Base-by-base conservation (phyloP, 805 yeast genomes). In the Metschnikowia continentalis region DNA sequence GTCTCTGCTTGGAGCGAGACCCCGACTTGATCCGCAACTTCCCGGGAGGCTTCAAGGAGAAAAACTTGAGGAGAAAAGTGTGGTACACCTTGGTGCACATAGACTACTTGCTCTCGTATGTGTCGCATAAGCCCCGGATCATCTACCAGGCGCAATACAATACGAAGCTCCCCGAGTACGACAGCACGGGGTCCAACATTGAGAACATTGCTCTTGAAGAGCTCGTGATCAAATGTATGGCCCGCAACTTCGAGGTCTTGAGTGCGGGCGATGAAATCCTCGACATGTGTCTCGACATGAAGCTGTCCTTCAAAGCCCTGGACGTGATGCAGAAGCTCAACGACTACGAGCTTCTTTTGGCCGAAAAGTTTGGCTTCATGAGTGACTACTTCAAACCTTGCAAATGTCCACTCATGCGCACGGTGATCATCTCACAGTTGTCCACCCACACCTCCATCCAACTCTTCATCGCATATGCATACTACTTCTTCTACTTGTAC, bases 401-500 rank as follows among this genome's bases (percentile, higher is more conserved):
- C 40, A 5, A 22, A 6, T 11, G 17, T 14, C 40, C 47, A 15
- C 47, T 35, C 32, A 17, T 15, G 47, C 47, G 41, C 15, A 15
- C n/a, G 8, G 40, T 44, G 13, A 15, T 36, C 40, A 36, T 48
- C n/a, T 17, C 42, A 19, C 48, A 52, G 23, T 47, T 60, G 13
- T 54, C 53, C 10, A 38, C 49, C 11, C 55, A 43, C 13, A 32
- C 45, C 10, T 23, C 47, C 3, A 32, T 54, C 2, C 55, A 55
- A 49, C 13, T 57, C 3, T 55, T 60, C 42, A 45, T 56, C 14
- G 57, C 56, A 8, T 53, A 51, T 32, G 46, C 58, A 17, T 56
- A 58, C 42, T 58, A 47, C 42, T 62, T 57, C 53, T 54, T 63
- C 35, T 51, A 57, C 46, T 46, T 58, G 10, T 59, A 59, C 51